Evolutionary conservation across 2,329 filamentous ascomycete genomes (phyloP).

Genomic region (Periconia macrospinosa): DNA sequence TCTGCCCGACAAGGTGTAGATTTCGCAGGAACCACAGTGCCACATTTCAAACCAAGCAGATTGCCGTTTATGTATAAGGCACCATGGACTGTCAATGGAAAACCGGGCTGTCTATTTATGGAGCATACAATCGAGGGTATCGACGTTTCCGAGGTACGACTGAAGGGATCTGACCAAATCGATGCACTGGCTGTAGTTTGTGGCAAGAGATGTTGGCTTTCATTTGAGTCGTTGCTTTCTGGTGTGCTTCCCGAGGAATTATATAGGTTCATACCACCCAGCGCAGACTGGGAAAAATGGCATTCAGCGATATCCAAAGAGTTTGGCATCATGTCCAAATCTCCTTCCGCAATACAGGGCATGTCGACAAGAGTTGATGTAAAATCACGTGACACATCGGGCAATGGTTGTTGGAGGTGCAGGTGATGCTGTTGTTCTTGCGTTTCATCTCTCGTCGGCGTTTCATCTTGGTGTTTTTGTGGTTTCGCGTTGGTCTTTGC

Average conservation of each 20-base stretch:
- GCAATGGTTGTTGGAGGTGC: neutral
- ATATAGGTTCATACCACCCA: neutral
- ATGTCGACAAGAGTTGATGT: neutral
- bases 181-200: neutral
- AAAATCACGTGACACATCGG: neutral
- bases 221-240: neutral
- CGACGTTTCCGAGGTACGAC: constrained; percentile 1
- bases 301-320: neutral
- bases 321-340: constrained; percentile 2
- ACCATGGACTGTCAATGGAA: constrained; percentile 24
- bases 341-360: neutral
- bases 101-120: constrained; percentile 9
- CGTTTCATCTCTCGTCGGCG: neutral
- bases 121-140: neutral
- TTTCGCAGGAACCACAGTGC: constrained; percentile 20
- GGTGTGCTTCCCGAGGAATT: neutral
- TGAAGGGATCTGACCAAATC: neutral
- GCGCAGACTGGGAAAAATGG: neutral
- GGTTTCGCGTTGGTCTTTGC: constrained; percentile 15
- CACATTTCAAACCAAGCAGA: constrained; percentile 34
- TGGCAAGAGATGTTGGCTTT: neutral
- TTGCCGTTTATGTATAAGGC: constrained; percentile 37
- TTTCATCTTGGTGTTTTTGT: constrained; percentile 7
- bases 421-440: neutral
- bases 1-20: constrained; percentile 21